phyloP scores from a whole-genome alignment of 768 basidiomycete species.

The Russula dissimulans region DNA sequence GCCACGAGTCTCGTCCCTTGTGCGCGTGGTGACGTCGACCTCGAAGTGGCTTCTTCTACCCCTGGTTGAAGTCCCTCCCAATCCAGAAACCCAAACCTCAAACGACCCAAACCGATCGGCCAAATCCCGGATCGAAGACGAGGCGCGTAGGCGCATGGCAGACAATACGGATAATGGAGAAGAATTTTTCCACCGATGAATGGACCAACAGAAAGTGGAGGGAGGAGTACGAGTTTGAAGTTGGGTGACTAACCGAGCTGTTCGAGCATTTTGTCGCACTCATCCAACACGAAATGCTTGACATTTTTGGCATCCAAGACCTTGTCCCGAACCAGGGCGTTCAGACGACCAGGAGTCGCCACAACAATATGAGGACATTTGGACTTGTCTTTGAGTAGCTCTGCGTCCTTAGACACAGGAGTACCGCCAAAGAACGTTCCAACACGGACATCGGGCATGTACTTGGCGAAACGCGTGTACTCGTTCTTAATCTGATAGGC shows the following conservation, averaged over 20 bases:
- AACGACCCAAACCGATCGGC: slow-evolving; percentile 17
- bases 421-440: slow-evolving; percentile 98
- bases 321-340: slow-evolving; percentile 93
- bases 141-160: slow-evolving; percentile 21
- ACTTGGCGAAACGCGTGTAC: slow-evolving; percentile 97
- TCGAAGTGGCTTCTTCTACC: slow-evolving; percentile 14
- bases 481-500: slow-evolving; percentile 99
- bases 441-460: slow-evolving; percentile 98
- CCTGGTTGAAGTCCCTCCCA: slow-evolving; percentile 4
- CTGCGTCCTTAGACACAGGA: slow-evolving; percentile 87
- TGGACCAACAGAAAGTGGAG: slow-evolving; percentile 22
- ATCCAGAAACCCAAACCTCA: slow-evolving; percentile 1
- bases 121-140: slow-evolving; percentile 19
- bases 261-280: slow-evolving; percentile 99
- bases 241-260: slow-evolving; percentile 99
- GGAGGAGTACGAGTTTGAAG: slow-evolving; percentile 52
- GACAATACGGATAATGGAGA: slow-evolving; percentile 44
- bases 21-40: slow-evolving; percentile 11
- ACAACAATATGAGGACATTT: slow-evolving; percentile 99
- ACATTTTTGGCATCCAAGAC: slow-evolving; percentile 89
- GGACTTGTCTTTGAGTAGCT: slow-evolving; percentile 86
- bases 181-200: slow-evolving; percentile 28
- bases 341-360: slow-evolving; percentile 94
- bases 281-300: slow-evolving; percentile 99
- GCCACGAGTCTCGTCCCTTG: slow-evolving; percentile 7